Evolutionary conservation across 129 eudicot species (phyloP).

Genomic region (Escallonia rubra): DNA sequence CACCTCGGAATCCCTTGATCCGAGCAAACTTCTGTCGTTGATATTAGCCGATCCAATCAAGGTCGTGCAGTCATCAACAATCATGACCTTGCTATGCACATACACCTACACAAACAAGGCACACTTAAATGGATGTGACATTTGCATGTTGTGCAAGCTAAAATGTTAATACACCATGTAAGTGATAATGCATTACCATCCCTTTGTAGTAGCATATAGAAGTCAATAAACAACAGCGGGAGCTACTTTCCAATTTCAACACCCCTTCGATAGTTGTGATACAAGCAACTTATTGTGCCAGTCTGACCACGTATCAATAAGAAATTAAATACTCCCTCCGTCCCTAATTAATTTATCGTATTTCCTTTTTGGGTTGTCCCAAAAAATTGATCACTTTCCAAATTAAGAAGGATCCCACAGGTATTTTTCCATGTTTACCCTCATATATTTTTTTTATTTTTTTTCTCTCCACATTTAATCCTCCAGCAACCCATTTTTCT

Average conservation of each 20-base stretch:
- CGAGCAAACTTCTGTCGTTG: conserved; percentile 94
- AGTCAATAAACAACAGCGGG: neutral
- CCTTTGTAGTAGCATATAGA: no score
- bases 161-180: neutral
- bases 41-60: conserved; percentile 95
- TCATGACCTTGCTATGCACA: conserved; percentile 98
- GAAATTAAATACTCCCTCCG: neutral
- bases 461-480: no score
- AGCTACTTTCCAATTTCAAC: neutral
- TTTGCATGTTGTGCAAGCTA: neutral
- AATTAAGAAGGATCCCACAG: no score
- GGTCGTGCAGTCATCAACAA: conserved; percentile 70
- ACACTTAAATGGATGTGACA: neutral
- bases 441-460: no score
- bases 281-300: neutral
- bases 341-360: no score
- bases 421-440: no score
- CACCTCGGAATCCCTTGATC: conserved; percentile 97
- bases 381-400: no score
- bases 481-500: no score
- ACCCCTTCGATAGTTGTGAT: neutral
- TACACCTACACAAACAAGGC: conserved; percentile 48
- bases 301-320: neutral
- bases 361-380: no score
- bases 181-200: no score